Conservation (phyloP, 1,284 basidiomycete species). For the Acaromyces ingoldii region DNA sequence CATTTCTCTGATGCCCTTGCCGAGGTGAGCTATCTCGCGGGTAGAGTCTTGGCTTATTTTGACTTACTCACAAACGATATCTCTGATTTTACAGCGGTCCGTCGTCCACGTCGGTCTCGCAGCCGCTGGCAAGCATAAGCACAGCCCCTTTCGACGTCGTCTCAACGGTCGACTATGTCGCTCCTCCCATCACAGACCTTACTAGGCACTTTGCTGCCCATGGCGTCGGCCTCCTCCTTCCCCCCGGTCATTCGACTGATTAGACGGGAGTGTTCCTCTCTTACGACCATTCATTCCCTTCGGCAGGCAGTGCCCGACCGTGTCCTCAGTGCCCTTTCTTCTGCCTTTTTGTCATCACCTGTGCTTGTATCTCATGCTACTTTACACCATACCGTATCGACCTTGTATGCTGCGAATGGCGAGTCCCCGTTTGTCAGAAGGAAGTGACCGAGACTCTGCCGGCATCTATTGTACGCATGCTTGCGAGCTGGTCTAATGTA, state of each 20-base stretch:
- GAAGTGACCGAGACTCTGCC: too few relatives aligned
- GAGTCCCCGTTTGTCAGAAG: too few relatives aligned
- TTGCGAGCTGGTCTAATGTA: neutral
- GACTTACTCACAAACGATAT: neutral
- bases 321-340: neutral
- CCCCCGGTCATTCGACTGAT: constrained; percentile 24
- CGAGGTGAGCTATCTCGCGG: constrained; percentile 15
- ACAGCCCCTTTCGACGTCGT: constrained; percentile 27
- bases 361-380: neutral
- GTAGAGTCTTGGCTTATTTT: neutral
- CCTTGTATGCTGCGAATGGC: too few relatives aligned
- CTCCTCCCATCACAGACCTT: constrained; percentile 30
- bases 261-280: neutral
- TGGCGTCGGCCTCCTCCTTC: constrained; percentile 25
- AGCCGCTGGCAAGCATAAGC: constrained; percentile 12
- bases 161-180: constrained; percentile 13
- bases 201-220: constrained; percentile 33
- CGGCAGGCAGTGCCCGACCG: neutral
- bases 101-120: too few relatives aligned
- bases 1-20: constrained; percentile 22
- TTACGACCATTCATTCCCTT: neutral
- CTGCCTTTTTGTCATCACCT: neutral
- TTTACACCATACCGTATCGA: neutral
- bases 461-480: neutral
- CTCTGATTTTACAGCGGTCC: too few relatives aligned